These are phyloP conservation scores for Solanum okadae DNA, from an alignment of 257 asterid genomes.

Conservation along the genomic window DNA sequence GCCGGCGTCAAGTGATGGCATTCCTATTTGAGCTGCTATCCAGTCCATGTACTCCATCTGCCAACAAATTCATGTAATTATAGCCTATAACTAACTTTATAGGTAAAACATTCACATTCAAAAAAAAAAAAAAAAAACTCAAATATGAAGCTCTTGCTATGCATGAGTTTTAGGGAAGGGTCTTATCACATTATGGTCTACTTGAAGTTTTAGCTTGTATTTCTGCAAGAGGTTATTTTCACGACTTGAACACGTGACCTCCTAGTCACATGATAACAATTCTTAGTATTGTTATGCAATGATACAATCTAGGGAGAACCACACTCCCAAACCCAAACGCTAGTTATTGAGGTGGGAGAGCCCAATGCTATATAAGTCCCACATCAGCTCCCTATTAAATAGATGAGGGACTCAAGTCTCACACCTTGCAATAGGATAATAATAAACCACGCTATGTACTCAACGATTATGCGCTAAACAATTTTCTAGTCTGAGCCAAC, in stretches of 20 bases:
- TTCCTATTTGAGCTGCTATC: slow-evolving; percentile 39
- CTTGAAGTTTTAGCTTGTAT: neutral
- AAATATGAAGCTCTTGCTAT: neutral
- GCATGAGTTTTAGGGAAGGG: neutral
- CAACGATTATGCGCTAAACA: too few relatives aligned
- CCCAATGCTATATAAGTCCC: neutral
- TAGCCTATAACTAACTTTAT: neutral
- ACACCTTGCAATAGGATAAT: neutral
- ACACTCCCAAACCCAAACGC: neutral
- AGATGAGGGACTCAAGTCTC: neutral
- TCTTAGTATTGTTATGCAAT: too few relatives aligned
- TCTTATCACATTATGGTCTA: neutral
- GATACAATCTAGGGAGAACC: neutral
- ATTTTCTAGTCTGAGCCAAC: neutral
- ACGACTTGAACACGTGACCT: too few relatives aligned
- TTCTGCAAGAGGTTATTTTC: neutral
- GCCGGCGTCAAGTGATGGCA: slow-evolving; percentile 14
- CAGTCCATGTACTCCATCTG: slow-evolving; percentile 53
- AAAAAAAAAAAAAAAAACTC: neutral
- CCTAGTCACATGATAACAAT: too few relatives aligned
- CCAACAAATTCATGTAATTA: neutral
- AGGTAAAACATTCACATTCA: too few relatives aligned
- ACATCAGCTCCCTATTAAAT: neutral
- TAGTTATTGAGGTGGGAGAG: neutral
- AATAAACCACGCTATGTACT: neutral